Percentiles rank a stretch among this genome's conserved stretches.
Evolutionary conservation across 2,329 filamentous ascomycete genomes (phyloP).

Genomic region (Xenoacremonium recifei): DNA sequence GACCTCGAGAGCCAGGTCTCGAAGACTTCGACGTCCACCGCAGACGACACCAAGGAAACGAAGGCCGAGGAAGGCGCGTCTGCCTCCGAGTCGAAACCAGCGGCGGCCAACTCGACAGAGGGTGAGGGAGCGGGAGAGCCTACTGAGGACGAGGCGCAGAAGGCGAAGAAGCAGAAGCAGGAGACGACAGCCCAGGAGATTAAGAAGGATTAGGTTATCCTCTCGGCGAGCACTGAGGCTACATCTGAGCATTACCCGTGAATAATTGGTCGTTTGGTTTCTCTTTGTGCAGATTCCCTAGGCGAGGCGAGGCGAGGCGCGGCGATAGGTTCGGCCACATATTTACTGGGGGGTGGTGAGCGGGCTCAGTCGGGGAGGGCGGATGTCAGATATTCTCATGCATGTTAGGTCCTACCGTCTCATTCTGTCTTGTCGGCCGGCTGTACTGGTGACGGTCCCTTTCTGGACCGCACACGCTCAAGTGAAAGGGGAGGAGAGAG

Average conservation of each 20-base stretch:
- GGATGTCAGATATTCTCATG: slow-evolving; percentile 27
- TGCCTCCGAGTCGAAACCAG: slow-evolving; percentile 24
- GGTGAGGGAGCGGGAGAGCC: too few relatives aligned
- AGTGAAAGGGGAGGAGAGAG: slow-evolving; percentile 7
- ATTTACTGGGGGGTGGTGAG: slow-evolving; percentile 8
- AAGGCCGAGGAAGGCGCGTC: slow-evolving; percentile 12
- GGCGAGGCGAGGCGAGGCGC: too few relatives aligned
- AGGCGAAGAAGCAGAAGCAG: slow-evolving; percentile 23
- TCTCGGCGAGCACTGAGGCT: slow-evolving; percentile 18
- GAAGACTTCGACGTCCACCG: slow-evolving; percentile 45
- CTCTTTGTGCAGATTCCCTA: too few relatives aligned
- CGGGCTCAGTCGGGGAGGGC: slow-evolving; percentile 8
- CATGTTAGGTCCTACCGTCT: slow-evolving; percentile 26
- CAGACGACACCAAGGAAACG: slow-evolving; percentile 19
- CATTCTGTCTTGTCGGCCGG: slow-evolving; percentile 24
- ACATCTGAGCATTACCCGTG: slow-evolving; percentile 17
- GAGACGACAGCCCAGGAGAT: slow-evolving; percentile 25
- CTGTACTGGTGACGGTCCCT: slow-evolving; percentile 23
- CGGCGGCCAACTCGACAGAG: slow-evolving; percentile 20
- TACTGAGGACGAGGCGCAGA: too few relatives aligned
- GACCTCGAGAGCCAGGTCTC: slow-evolving; percentile 82
- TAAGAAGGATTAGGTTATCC: slow-evolving; percentile 37
- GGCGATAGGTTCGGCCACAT: too few relatives aligned
- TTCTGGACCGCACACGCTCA: slow-evolving; percentile 16
- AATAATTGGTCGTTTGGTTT: slow-evolving; percentile 17